Percentiles rank a stretch among this genome's conserved stretches.
Conservation (phyloP, 306 rosid genomes). For the Trichosanthes cucumerina region DNA sequence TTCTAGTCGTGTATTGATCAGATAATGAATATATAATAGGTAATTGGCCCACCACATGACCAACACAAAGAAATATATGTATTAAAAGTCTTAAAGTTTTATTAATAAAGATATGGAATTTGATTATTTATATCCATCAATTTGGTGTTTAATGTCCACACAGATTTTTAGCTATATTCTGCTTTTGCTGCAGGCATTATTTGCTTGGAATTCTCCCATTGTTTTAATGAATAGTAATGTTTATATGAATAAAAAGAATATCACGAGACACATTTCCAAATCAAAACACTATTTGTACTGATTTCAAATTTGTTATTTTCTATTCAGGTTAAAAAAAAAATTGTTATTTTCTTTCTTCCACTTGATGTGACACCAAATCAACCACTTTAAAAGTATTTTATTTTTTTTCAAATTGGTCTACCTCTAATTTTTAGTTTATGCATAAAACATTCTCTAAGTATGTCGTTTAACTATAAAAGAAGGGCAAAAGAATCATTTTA, state of each 20-base stretch:
- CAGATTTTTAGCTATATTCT: background rate
- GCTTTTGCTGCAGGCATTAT: background rate
- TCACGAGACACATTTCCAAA: constrained; percentile 75
- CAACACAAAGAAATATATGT: background rate
- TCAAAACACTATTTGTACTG: constrained; percentile 27
- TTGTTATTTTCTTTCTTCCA: constrained; percentile 11
- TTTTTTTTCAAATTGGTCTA: background rate
- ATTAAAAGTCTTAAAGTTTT: background rate
- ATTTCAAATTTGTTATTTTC: constrained; percentile 14
- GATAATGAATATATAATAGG: too few relatives aligned
- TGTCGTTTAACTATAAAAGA: background rate
- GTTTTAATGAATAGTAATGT: background rate
- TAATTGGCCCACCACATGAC: too few relatives aligned
- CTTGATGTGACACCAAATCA: constrained; percentile 36
- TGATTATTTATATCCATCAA: background rate
- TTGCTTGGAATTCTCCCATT: background rate
- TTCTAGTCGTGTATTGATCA: too few relatives aligned
- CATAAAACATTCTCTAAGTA: background rate
- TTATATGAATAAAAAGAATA: constrained; percentile 14
- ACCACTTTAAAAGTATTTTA: background rate
- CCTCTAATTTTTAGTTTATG: background rate
- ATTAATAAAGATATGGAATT: background rate
- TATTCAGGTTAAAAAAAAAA: too few relatives aligned
- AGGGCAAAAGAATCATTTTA: background rate
- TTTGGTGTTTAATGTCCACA: background rate